Percentiles rank a stretch among this genome's conserved stretches.
These are phyloP conservation scores for Solanum hybrid DNA, from an alignment of 305 asterid genomes.

Conservation along the genomic window DNA sequence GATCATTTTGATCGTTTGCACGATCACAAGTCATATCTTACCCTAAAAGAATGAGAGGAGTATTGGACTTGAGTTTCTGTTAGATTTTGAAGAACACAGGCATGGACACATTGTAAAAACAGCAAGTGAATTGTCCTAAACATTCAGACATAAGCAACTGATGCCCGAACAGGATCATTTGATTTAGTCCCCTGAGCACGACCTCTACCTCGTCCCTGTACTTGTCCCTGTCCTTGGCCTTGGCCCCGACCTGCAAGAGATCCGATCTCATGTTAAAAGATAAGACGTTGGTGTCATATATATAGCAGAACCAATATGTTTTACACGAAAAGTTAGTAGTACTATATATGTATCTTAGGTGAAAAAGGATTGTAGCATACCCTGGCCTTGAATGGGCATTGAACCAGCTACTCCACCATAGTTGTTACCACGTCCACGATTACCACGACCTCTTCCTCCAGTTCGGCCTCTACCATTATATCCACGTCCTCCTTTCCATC, in stretches of 20 bases:
- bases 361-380: not conserved
- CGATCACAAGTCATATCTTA: not conserved
- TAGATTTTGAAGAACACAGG: not conserved
- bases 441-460: slow-evolving; percentile 13
- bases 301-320: not conserved
- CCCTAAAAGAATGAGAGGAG: not conserved
- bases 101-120: not conserved
- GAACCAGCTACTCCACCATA: slow-evolving; percentile 2
- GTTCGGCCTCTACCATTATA: slow-evolving; percentile 6
- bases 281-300: not conserved
- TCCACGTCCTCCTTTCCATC: slow-evolving; percentile 9
- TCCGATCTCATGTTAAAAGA: not conserved
- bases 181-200: not conserved
- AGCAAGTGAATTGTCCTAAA: not conserved
- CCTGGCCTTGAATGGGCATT: slow-evolving; percentile 9
- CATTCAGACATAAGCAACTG: not conserved
- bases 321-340: not conserved
- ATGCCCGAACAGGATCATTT: not conserved
- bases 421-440: slow-evolving; percentile 13
- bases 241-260: not conserved
- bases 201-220: not conserved
- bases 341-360: not conserved
- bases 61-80: not conserved
- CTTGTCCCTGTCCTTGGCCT: not conserved
- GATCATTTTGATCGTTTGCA: not conserved